Conservation (phyloP, 2,329 filamentous ascomycete species). For the Orbilia blumenaviensis region DNA sequence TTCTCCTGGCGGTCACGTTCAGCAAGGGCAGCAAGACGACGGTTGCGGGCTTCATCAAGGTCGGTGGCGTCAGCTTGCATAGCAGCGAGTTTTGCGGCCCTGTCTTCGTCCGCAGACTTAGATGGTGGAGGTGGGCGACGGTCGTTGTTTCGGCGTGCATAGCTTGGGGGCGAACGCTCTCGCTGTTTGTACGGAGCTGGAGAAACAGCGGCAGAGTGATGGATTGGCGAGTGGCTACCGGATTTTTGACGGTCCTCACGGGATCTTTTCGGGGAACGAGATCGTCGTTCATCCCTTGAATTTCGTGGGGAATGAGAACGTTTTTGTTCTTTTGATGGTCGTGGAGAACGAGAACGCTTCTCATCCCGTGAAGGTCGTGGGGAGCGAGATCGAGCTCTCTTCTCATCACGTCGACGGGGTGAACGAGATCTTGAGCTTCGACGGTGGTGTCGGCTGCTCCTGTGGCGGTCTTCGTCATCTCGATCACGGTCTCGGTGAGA, state of each 20-base stretch:
- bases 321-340: too few relatives aligned
- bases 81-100: slow-evolving; percentile 73
- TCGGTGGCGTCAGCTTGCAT: slow-evolving; percentile 77
- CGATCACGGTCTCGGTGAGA: slow-evolving; percentile 60
- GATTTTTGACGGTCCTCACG: slow-evolving; percentile 37
- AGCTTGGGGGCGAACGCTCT: slow-evolving; percentile 43
- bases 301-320: too few relatives aligned
- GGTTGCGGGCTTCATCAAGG: slow-evolving; percentile 75
- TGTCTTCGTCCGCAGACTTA: slow-evolving; percentile 65
- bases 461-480: slow-evolving; percentile 61
- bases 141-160: slow-evolving; percentile 54
- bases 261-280: slow-evolving; percentile 20
- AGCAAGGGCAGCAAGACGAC: slow-evolving; percentile 73
- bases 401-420: slow-evolving; percentile 22
- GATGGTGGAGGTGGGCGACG: slow-evolving; percentile 48
- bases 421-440: slow-evolving; percentile 53
- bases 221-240: slow-evolving; percentile 30
- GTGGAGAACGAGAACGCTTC: background rate
- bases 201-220: slow-evolving; percentile 29
- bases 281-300: slow-evolving; percentile 14
- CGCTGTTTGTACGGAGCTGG: slow-evolving; percentile 54
- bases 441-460: slow-evolving; percentile 55
- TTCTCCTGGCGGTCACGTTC: slow-evolving; percentile 71
- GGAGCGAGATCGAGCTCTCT: background rate
- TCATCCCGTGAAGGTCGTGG: background rate